These are phyloP conservation scores for Monosporascus cannonballus DNA, from an alignment of 2,329 filamentous ascomycete genomes.

Conservation along the genomic window DNA sequence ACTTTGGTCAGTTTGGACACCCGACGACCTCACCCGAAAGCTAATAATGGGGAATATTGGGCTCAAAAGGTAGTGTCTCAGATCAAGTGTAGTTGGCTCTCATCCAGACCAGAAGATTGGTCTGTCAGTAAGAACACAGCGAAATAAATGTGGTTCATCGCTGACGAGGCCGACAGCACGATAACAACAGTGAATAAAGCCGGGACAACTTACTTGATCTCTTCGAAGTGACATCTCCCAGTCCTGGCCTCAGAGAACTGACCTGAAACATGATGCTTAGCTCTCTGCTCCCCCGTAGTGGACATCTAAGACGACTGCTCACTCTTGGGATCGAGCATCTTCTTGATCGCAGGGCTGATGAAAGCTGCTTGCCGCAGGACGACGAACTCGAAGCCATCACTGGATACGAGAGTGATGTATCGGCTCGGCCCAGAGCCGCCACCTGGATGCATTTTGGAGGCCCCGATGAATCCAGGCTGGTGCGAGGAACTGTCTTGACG, in stretches of 20 bases:
- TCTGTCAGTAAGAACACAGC: slow-evolving; percentile 44
- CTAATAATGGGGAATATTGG: slow-evolving; percentile 1
- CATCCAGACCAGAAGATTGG: slow-evolving; percentile 41
- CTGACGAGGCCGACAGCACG: slow-evolving; percentile 9
- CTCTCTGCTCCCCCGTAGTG: background rate
- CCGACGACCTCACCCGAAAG: slow-evolving; percentile 5
- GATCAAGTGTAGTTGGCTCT: slow-evolving; percentile 59
- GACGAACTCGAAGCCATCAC: slow-evolving; percentile 72
- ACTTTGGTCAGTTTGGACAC: slow-evolving; percentile 12
- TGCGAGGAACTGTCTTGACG: slow-evolving; percentile 6
- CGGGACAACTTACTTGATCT: slow-evolving; percentile 59
- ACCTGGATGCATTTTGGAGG: slow-evolving; percentile 16
- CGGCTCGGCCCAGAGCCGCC: slow-evolving; percentile 37
- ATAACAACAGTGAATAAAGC: background rate
- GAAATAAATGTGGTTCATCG: slow-evolving; percentile 34
- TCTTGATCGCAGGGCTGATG: slow-evolving; percentile 65
- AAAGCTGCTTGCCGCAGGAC: slow-evolving; percentile 65
- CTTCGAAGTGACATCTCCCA: slow-evolving; percentile 61
- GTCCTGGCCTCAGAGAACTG: slow-evolving; percentile 60
- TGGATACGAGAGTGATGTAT: slow-evolving; percentile 72
- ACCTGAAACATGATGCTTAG: slow-evolving; percentile 31
- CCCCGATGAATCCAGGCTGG: slow-evolving; percentile 1
- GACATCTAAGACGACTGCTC: slow-evolving; percentile 15
- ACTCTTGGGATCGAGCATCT: slow-evolving; percentile 68
- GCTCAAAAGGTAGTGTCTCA: slow-evolving; percentile 33